Evolutionary conservation across 208 protist genomes (phyloP).

Genomic region (Leishmania amazonensis): DNA sequence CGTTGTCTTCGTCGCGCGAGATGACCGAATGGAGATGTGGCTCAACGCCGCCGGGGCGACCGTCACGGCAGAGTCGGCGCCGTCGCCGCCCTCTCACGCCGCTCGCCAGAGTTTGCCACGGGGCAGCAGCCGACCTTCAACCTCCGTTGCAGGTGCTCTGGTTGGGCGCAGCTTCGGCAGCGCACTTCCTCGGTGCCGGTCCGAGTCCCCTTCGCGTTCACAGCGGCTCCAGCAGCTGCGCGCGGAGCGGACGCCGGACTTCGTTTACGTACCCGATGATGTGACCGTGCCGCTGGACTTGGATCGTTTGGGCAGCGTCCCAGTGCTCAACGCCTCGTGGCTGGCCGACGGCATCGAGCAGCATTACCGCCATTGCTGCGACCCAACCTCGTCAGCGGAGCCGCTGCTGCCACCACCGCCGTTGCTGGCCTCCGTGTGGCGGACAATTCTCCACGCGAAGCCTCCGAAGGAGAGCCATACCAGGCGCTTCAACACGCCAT

Average conservation of each 20-base stretch:
- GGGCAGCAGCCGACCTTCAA: background rate
- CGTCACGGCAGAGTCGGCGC: slow-evolving; percentile 18
- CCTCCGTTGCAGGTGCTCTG: background rate
- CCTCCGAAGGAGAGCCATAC: background rate
- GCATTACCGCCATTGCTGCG: slow-evolving; percentile 14
- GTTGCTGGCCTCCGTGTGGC: slow-evolving; percentile 5
- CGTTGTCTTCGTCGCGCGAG: slow-evolving; percentile 21
- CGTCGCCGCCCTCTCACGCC: background rate
- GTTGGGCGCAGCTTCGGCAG: background rate
- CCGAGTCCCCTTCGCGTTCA: background rate
- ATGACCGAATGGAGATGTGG: slow-evolving; percentile 35
- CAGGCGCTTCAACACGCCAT: background rate
- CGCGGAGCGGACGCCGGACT: slow-evolving; percentile 26
- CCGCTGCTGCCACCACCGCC: background rate
- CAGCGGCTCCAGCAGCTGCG: slow-evolving; percentile 5
- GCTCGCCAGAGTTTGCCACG: background rate
- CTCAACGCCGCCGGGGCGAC: slow-evolving; percentile 23
- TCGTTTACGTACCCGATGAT: slow-evolving; percentile 37
- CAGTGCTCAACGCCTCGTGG: slow-evolving; percentile 44
- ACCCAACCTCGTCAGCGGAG: background rate
- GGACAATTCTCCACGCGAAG: background rate
- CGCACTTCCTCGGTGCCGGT: background rate
- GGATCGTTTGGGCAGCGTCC: slow-evolving; percentile 27
- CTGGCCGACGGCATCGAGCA: slow-evolving; percentile 34
- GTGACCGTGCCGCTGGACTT: slow-evolving; percentile 10